phyloP scores from a whole-genome alignment of 2,329 filamentous ascomycete species.

The Cadophora sp. region DNA sequence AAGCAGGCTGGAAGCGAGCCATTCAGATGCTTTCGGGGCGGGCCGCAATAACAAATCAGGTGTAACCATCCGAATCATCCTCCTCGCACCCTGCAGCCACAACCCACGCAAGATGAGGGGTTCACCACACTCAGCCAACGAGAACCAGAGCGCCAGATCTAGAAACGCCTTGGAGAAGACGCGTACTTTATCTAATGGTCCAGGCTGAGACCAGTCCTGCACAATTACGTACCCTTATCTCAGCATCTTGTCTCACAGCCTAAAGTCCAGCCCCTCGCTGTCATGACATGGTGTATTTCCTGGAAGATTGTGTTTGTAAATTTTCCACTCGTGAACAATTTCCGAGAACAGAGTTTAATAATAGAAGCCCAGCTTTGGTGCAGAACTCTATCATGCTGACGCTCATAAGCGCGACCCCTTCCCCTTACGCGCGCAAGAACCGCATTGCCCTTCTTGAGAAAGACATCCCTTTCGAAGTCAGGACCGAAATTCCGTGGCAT shows the following conservation, averaged over 20 bases:
- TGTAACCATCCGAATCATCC: background rate
- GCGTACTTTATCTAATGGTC: background rate
- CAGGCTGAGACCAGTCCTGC: background rate
- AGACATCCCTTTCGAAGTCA: constrained; percentile 26
- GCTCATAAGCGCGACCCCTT: constrained; percentile 26
- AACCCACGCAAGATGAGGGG: background rate
- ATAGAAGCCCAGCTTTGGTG: background rate
- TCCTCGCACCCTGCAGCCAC: constrained; percentile 8
- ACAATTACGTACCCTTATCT: constrained; percentile 15
- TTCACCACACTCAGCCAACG: background rate
- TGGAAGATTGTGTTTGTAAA: too few species aligned
- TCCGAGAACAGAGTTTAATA: background rate
- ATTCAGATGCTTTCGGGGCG: background rate
- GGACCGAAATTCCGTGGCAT: constrained; percentile 27
- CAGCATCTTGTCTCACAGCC: background rate
- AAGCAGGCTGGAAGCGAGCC: background rate
- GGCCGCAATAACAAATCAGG: constrained; percentile 11
- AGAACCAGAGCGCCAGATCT: background rate
- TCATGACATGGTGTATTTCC: background rate
- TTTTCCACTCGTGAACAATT: too few species aligned
- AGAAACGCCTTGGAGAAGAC: background rate
- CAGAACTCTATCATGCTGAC: constrained; percentile 18
- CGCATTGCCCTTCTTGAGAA: constrained; percentile 26
- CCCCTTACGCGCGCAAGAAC: constrained; percentile 30
- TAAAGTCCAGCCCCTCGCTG: background rate